These are phyloP conservation scores for Breviolum minutum DNA, from an alignment of 73 alveolate species.

Conservation along the genomic window DNA sequence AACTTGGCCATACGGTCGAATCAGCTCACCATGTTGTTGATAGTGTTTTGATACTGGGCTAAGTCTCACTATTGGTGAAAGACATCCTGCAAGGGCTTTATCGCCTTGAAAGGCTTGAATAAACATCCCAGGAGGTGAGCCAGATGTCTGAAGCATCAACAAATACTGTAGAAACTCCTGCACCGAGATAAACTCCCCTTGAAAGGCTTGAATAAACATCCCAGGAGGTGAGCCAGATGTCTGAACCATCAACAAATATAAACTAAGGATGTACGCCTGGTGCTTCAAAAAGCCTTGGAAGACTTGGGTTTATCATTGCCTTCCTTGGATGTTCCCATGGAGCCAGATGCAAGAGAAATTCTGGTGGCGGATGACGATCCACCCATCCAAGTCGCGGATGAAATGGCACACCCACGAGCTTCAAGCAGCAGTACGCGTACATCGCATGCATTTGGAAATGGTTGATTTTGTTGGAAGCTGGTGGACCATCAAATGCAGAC, in stretches of 20 bases:
- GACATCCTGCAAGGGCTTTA: too few species aligned
- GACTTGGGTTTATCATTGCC: not conserved
- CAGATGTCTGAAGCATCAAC: too few species aligned
- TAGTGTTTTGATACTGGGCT: too few species aligned
- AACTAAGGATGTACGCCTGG: slow-evolving; percentile 16
- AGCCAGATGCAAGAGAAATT: too few species aligned
- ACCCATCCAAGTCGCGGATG: not conserved
- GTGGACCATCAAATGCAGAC: not conserved
- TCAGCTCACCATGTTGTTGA: too few species aligned
- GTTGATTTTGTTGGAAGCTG: not conserved
- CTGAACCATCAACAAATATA: too few species aligned
- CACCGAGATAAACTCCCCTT: too few species aligned
- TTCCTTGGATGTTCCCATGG: not conserved
- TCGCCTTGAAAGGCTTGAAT: too few species aligned
- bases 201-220: not conserved
- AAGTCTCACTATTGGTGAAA: too few species aligned
- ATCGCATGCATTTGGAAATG: too few species aligned
- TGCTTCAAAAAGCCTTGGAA: slow-evolving; percentile 9
- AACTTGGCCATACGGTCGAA: not conserved
- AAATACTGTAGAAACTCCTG: too few species aligned
- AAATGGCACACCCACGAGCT: not conserved
- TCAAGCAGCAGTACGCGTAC: not conserved
- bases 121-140: not conserved
- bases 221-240: not conserved
- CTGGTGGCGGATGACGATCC: too few species aligned